Conservation (phyloP, 2,329 filamentous ascomycete species). For the Scopulariopsis brevicaulis region DNA sequence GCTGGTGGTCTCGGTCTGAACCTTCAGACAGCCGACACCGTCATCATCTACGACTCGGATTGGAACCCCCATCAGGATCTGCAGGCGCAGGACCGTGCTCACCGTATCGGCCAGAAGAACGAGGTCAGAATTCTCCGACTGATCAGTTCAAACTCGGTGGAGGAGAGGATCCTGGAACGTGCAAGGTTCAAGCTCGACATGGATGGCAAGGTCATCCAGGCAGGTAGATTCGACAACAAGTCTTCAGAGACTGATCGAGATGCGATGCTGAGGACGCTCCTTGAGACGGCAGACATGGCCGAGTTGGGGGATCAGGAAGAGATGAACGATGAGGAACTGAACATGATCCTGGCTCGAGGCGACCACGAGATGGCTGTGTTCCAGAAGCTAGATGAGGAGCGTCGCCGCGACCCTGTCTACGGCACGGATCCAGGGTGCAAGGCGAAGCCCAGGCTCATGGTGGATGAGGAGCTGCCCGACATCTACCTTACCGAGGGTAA, state of each 20-base stretch:
- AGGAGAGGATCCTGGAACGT: slow-evolving; percentile 96
- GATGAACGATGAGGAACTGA: slow-evolving; percentile 97
- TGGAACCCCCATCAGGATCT: slow-evolving; percentile 99
- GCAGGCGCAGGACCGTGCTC: slow-evolving; percentile 97
- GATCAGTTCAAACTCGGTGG: slow-evolving; percentile 93
- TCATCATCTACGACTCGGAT: slow-evolving; percentile 99
- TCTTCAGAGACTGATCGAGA: slow-evolving; percentile 98
- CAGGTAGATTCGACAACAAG: slow-evolving; percentile 98
- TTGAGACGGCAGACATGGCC: slow-evolving; percentile 69
- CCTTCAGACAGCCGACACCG: slow-evolving; percentile 92
- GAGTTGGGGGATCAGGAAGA: slow-evolving; percentile 74
- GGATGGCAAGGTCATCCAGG: slow-evolving; percentile 98
- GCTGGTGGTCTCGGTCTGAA: slow-evolving; percentile 97
- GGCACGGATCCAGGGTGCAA: slow-evolving; percentile 54
- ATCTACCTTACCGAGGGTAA: slow-evolving; percentile 87
- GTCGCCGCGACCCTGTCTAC: slow-evolving; percentile 55
- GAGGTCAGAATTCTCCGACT: slow-evolving; percentile 93
- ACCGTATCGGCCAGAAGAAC: slow-evolving; percentile 99
- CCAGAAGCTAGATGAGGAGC: slow-evolving; percentile 72
- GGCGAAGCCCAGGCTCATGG: slow-evolving; percentile 67
- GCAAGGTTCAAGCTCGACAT: slow-evolving; percentile 98
- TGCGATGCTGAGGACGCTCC: slow-evolving; percentile 84
- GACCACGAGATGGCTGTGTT: slow-evolving; percentile 71
- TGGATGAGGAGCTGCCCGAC: slow-evolving; percentile 79
- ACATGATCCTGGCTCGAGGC: slow-evolving; percentile 82